Percentiles rank a stretch among this genome's conserved stretches.
phyloP scores from a whole-genome alignment of 306 rosid genomes.

The Leucaena leucocephala region DNA sequence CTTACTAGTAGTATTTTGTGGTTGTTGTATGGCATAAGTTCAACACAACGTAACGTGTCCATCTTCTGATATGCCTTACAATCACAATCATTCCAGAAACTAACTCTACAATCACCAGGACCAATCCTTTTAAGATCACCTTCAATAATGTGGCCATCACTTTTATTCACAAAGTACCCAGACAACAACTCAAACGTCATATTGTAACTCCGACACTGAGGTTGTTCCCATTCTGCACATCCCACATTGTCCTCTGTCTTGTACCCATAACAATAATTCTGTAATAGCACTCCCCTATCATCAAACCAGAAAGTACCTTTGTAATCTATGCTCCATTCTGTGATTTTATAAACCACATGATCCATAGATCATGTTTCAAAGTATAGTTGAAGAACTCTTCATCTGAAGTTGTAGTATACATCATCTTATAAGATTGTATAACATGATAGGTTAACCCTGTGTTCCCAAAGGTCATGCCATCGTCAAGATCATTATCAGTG shows the following conservation, averaged over 20 bases:
- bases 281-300: neutral
- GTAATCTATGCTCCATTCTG: neutral
- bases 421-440: neutral
- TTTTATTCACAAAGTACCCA: neutral
- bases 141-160: neutral
- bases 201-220: neutral
- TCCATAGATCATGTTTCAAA: neutral
- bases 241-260: neutral
- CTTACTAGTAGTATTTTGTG: neutral
- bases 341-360: neutral
- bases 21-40: neutral
- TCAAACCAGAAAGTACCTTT: neutral
- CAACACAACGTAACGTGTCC: neutral
- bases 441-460: too few species aligned
- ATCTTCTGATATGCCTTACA: neutral
- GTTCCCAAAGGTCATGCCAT: neutral
- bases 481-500: neutral
- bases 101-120: neutral
- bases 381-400: constrained; percentile 12
- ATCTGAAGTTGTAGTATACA: neutral
- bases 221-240: neutral
- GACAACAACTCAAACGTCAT: neutral
- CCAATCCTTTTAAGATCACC: too few species aligned
- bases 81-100: neutral
- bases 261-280: neutral